Percentiles rank a stretch among this genome's conserved stretches.
Conservation (phyloP, 2,329 filamentous ascomycete species). For the Colletotrichum limetticola region DNA sequence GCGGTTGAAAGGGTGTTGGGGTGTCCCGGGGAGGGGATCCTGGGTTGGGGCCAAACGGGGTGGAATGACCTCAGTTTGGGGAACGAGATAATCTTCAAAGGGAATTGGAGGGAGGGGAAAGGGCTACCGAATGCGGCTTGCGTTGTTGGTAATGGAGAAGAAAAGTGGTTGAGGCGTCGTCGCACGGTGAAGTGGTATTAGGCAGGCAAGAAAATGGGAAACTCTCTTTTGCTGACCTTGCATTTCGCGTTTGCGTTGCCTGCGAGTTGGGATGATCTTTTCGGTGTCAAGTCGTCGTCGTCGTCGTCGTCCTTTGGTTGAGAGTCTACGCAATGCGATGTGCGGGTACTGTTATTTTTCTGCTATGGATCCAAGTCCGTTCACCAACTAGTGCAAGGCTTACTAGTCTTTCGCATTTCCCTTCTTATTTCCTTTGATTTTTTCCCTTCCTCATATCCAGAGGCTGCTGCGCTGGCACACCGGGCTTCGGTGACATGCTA, state of each 20-base stretch:
- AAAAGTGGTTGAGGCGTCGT: neutral
- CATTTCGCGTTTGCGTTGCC: neutral
- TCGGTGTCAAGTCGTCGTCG: neutral
- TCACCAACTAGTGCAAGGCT: neutral
- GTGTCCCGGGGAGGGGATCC: neutral
- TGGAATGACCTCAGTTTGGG: neutral
- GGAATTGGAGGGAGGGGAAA: neutral
- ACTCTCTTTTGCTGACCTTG: conserved; percentile 8
- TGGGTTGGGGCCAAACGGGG: neutral
- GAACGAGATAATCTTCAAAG: neutral
- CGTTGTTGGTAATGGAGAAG: neutral
- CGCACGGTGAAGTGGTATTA: conserved; percentile 5
- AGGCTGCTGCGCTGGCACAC: neutral
- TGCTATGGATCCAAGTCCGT: neutral
- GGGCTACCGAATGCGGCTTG: conserved; percentile 3
- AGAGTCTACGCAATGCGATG: neutral
- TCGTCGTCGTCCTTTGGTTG: neutral
- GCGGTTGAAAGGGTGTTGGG: neutral
- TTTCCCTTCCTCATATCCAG: neutral
- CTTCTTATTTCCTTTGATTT: neutral
- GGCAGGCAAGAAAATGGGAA: neutral
- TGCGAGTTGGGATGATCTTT: neutral
- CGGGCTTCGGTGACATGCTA: neutral
- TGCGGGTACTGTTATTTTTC: neutral
- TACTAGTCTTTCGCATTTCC: neutral